phyloP scores from a whole-genome alignment of 2,329 filamentous ascomycete genomes.

The Xylaria sp. region DNA sequence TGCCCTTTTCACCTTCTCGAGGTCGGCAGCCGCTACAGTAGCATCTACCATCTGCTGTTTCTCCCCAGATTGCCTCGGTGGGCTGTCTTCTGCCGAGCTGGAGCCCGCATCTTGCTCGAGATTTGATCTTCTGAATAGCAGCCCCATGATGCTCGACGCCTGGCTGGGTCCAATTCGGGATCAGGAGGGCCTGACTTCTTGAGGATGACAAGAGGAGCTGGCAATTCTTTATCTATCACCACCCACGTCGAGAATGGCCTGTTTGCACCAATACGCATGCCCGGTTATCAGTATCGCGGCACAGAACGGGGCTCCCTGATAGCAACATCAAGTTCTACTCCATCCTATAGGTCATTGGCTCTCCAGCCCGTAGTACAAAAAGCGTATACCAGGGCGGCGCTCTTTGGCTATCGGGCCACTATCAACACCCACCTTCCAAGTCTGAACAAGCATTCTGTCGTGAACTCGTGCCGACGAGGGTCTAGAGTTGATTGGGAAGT shows the following conservation, averaged over 20 bases:
- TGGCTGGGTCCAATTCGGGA: not conserved
- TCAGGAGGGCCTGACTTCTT: not conserved
- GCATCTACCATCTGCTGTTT: slow-evolving; percentile 38
- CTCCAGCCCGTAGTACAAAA: not conserved
- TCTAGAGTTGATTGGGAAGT: slow-evolving; percentile 18
- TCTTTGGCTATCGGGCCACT: slow-evolving; percentile 23
- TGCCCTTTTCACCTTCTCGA: slow-evolving; percentile 48
- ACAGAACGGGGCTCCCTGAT: slow-evolving; percentile 25
- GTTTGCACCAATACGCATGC: not conserved
- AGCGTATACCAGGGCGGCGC: not conserved
- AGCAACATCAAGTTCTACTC: slow-evolving; percentile 11
- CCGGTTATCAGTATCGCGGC: not conserved
- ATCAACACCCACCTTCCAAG: slow-evolving; percentile 36
- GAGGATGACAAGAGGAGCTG: not conserved
- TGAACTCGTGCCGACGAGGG: slow-evolving; percentile 5
- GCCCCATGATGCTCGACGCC: slow-evolving; percentile 26
- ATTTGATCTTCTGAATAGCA: slow-evolving; percentile 17
- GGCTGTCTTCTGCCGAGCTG: slow-evolving; percentile 33
- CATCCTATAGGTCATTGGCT: slow-evolving; percentile 24
- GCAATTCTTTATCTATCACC: slow-evolving; percentile 21
- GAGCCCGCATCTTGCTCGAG: slow-evolving; percentile 22
- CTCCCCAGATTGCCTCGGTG: slow-evolving; percentile 35
- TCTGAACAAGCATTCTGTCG: slow-evolving; percentile 30
- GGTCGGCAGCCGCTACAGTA: slow-evolving; percentile 42
- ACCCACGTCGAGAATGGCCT: not conserved